These are phyloP conservation scores for Pseudopyrenochaeta lycopersici DNA, from an alignment of 2,329 filamentous ascomycete species.

Conservation along the genomic window DNA sequence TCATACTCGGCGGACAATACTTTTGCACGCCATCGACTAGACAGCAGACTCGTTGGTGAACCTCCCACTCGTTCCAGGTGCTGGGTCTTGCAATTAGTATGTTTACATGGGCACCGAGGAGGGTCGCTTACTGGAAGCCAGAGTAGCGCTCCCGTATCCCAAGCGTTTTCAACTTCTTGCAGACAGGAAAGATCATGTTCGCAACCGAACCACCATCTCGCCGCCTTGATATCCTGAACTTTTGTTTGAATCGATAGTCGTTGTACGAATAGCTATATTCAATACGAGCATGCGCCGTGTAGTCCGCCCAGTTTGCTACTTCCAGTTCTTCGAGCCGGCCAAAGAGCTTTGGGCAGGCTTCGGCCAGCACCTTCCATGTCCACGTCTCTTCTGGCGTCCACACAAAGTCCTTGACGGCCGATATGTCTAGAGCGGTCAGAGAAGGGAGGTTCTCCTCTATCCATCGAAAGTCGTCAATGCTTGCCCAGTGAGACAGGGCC, in stretches of 20 bases:
- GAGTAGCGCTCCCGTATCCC: slow-evolving; percentile 45
- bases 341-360: slow-evolving; percentile 43
- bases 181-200: slow-evolving; percentile 43
- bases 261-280: slow-evolving; percentile 49
- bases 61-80: slow-evolving; percentile 50
- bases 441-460: slow-evolving; percentile 47
- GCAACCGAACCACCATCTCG: slow-evolving; percentile 46
- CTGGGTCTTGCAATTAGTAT: slow-evolving; percentile 19
- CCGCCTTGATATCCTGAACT: slow-evolving; percentile 45
- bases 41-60: slow-evolving; percentile 48
- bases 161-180: slow-evolving; percentile 41
- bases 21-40: slow-evolving; percentile 44
- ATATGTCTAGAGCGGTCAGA: slow-evolving; percentile 43
- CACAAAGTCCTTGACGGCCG: slow-evolving; percentile 49
- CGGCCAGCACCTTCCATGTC: slow-evolving; percentile 46
- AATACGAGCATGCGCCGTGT: slow-evolving; percentile 45
- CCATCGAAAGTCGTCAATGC: slow-evolving; percentile 48
- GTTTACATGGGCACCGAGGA: not conserved
- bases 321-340: slow-evolving; percentile 43
- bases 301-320: slow-evolving; percentile 49
- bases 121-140: slow-evolving; percentile 36
- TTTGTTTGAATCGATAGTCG: slow-evolving; percentile 48
- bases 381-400: slow-evolving; percentile 49
- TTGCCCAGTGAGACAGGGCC: slow-evolving; percentile 47
- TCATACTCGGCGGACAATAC: slow-evolving; percentile 42